Evolutionary conservation across 192 early-diverging fungal genomes (phyloP), one percentile per base, ranked within the genome.

Genomic region (Coemansia sp.): DNA sequence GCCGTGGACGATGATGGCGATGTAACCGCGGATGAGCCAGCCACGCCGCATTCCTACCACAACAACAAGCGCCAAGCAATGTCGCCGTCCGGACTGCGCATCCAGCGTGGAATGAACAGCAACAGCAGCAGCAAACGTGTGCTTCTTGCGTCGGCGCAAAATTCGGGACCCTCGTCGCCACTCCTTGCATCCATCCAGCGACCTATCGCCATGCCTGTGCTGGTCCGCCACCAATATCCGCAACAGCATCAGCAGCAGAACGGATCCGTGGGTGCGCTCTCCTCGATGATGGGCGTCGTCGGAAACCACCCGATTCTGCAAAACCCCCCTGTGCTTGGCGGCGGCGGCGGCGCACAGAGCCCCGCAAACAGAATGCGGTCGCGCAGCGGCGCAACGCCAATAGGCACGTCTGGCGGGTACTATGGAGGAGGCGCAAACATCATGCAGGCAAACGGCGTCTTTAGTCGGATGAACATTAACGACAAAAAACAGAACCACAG

Each of bases 391-490:
- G 70, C 68, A 7, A 61, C 68, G 19, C 59, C 65, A 2, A 4
- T 57, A 19, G 55, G 55, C 4, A 6, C 55, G 14, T 53, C 61
- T 36, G 56, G 61, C 14, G 49, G 49, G 9, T 52, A 52, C 23
- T 52, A 52, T 14, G 49, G 49, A 13, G 23, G 22, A 2, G 13
- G 49, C 13, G 49, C 49, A 22, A 55, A 35, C 20, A 54, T 74
- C 38, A 35, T 79, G 55, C 76, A 79, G 60, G 61, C 76, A 7
- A 79, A 79, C 35, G 77, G 77, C 63, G 73, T 66, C 36, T 81
- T 81, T 50, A 81, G 78, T 57, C 78, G 78, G 15, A 75, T 81
- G 78, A 69, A 81, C 55, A 74, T 81, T 43, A 66, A 35, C 59
- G 73, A 81, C 61, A 56, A 54, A 15, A 66, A 71, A 17, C 23